Conservation (phyloP, 192 early-diverging fungal species). For the Coemansia furcata region DNA sequence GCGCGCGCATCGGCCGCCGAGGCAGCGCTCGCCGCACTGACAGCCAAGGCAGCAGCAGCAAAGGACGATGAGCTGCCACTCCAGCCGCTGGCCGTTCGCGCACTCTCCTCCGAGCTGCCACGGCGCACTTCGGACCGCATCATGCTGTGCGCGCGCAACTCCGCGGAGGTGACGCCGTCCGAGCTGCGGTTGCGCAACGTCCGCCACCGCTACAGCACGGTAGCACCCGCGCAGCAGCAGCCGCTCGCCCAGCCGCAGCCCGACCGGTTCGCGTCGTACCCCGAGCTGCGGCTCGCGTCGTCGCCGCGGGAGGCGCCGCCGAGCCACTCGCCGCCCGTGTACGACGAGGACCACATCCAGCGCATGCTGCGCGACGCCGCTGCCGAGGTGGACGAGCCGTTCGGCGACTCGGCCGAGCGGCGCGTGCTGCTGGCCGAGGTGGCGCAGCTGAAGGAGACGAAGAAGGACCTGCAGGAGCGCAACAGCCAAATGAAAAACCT, state of each 20-base stretch:
- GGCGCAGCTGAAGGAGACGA: conserved; percentile 16
- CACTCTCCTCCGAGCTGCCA: conserved; percentile 20
- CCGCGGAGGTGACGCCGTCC: background rate
- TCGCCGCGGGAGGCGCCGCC: conserved; percentile 4
- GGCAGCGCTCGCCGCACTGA: conserved; percentile 24
- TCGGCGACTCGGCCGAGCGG: conserved; percentile 14
- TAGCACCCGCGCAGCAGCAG: conserved; percentile 4
- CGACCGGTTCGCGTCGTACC: conserved; percentile 47
- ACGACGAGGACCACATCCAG: conserved; percentile 36
- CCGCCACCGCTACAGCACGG: conserved; percentile 33
- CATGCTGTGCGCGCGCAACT: conserved; percentile 34
- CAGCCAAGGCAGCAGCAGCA: conserved; percentile 4
- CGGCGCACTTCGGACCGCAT: conserved; percentile 31
- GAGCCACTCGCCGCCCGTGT: conserved; percentile 15
- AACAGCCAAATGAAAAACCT: conserved; percentile 45
- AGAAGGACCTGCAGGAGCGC: conserved; percentile 40
- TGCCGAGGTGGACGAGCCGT: conserved; percentile 16
- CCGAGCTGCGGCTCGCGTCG: conserved; percentile 38
- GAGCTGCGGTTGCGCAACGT: conserved; percentile 2
- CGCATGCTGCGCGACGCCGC: conserved; percentile 33
- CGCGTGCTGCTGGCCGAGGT: conserved; percentile 9
- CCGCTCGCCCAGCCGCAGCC: background rate
- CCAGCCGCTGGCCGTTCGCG: conserved; percentile 3
- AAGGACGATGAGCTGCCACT: background rate
- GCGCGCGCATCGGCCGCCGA: conserved; percentile 33